Percentiles rank a stretch among this genome's conserved stretches.
phyloP scores from a whole-genome alignment of 192 early-diverging fungal genomes.

The Coemansia sp. region DNA sequence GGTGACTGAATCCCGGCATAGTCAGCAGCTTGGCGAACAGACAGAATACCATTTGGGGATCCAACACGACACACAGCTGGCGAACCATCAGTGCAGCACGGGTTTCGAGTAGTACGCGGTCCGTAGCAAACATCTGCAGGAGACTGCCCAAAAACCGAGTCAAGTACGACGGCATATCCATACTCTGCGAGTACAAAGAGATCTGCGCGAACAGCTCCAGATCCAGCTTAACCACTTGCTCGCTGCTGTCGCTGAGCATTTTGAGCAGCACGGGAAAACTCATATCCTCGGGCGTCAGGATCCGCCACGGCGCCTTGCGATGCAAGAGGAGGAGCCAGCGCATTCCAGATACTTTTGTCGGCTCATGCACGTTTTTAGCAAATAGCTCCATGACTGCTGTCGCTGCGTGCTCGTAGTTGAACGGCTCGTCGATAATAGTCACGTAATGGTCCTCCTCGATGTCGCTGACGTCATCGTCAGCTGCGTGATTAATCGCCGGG shows the following conservation, averaged over 20 bases:
- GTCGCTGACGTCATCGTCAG: not conserved
- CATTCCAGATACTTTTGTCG: constrained; percentile 87
- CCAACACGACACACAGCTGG: constrained; percentile 86
- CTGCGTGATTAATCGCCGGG: not conserved
- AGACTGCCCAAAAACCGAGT: constrained; percentile 87
- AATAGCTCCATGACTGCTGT: constrained; percentile 69
- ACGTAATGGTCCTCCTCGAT: not conserved
- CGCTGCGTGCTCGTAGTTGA: constrained; percentile 86
- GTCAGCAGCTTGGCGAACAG: constrained; percentile 88
- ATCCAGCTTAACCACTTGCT: constrained; percentile 93
- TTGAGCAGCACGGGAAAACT: constrained; percentile 88
- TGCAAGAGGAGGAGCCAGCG: constrained; percentile 99
- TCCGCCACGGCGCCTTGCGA: constrained; percentile 84
- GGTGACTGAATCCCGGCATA: constrained; percentile 29
- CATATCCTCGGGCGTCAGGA: constrained; percentile 86
- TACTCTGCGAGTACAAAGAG: constrained; percentile 66
- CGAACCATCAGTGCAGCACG: constrained; percentile 92
- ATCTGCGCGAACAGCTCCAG: constrained; percentile 95
- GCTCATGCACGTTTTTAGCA: constrained; percentile 84
- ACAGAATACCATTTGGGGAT: constrained; percentile 91
- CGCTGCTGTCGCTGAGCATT: constrained; percentile 89
- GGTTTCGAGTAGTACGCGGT: constrained; percentile 85
- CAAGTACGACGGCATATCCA: constrained; percentile 64
- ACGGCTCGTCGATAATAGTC: constrained; percentile 59
- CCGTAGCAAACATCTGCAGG: constrained; percentile 86